A percentile compares a stretch with the other conserved stretches of the same genome.
Conservation (phyloP, 2,329 filamentous ascomycete genomes). For the Elsinoe necatrix region DNA sequence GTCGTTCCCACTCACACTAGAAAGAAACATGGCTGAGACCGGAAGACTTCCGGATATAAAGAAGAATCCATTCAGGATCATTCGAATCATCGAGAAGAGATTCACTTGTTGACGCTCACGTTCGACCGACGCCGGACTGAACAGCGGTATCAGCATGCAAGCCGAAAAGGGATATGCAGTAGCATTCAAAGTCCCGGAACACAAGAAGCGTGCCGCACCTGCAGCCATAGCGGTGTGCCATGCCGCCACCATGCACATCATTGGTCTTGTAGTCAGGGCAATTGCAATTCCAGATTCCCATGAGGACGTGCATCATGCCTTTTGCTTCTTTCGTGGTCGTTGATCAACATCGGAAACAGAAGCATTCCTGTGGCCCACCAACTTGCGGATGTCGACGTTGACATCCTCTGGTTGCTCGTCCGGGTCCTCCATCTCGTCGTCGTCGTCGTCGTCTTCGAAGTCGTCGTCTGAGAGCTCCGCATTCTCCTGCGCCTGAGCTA, state of each 20-base stretch:
- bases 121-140: not conserved
- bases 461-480: slow-evolving; percentile 12
- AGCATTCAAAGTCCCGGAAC: not conserved
- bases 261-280: not conserved
- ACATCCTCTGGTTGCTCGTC: slow-evolving; percentile 1
- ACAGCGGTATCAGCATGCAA: not conserved
- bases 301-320: not conserved
- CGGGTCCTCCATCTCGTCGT: not conserved
- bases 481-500: slow-evolving; percentile 14
- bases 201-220: not conserved
- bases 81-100: not conserved
- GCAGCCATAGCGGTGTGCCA: not conserved
- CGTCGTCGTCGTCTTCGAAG: slow-evolving; percentile 14
- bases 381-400: slow-evolving; percentile 1
- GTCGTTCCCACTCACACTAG: not conserved
- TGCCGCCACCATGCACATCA: not conserved
- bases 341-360: not conserved
- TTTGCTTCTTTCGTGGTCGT: slow-evolving; percentile 11
- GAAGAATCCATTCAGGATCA: not conserved
- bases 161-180: not conserved
- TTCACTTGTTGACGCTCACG: not conserved
- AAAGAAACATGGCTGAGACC: not conserved
- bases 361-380: not conserved
- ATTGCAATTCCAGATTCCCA: not conserved
- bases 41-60: not conserved